Conservation (phyloP, 352 stramenopile species). For the Phytopythium boreale region DNA sequence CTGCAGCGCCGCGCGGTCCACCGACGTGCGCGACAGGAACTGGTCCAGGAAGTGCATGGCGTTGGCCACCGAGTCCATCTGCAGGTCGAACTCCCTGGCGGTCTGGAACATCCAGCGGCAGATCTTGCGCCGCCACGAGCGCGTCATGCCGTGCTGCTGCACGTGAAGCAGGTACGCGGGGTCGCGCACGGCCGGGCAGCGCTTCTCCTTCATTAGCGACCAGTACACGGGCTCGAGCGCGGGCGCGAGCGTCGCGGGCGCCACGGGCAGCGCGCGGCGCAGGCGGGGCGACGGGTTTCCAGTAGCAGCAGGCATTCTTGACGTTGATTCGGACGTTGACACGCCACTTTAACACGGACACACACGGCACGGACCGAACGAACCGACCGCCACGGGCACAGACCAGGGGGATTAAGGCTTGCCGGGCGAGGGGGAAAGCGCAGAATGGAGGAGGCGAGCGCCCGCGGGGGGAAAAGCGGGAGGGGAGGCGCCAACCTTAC, state of each 20-base stretch:
- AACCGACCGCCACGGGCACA: conserved; percentile 13
- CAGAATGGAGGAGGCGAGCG: conserved; percentile 20
- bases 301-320: neutral
- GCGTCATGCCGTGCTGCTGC: conserved; percentile 62
- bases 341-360: neutral
- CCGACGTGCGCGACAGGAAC: conserved; percentile 60
- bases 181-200: conserved; percentile 25
- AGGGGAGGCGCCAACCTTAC: neutral
- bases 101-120: conserved; percentile 83
- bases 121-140: conserved; percentile 63
- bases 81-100: conserved; percentile 65
- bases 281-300: neutral
- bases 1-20: conserved; percentile 72
- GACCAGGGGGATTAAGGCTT: conserved; percentile 12
- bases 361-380: conserved; percentile 8
- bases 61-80: conserved; percentile 52
- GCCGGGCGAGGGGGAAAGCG: conserved; percentile 27
- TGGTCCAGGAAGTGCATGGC: conserved; percentile 73
- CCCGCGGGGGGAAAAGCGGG: neutral
- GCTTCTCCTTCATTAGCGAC: conserved; percentile 36
- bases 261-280: conserved; percentile 24
- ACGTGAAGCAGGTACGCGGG: conserved; percentile 38
- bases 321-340: neutral
- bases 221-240: conserved; percentile 36
- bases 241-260: conserved; percentile 10